These are phyloP conservation scores for Pyronema omphalodes DNA, from an alignment of 495 filamentous ascomycete genomes.

Conservation along the genomic window DNA sequence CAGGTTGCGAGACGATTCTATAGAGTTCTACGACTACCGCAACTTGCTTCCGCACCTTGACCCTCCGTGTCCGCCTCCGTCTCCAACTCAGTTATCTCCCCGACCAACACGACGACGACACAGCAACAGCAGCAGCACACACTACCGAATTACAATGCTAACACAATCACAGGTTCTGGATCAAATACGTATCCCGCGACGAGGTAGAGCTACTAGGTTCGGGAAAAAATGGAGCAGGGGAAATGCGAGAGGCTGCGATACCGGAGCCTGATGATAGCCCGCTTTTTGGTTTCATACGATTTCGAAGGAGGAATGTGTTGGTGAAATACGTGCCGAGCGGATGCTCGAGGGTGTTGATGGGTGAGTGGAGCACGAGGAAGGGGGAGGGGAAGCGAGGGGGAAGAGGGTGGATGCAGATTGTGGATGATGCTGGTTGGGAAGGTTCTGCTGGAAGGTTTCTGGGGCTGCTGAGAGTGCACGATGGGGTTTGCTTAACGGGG, in stretches of 20 bases:
- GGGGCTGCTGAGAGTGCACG: too few relatives aligned
- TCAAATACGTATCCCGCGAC: conserved; percentile 80
- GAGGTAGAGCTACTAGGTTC: conserved; percentile 61
- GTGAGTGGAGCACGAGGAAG: conserved; percentile 30
- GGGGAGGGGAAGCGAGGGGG: background rate
- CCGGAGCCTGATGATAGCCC: conserved; percentile 68
- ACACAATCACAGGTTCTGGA: conserved; percentile 53
- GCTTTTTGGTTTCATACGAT: conserved; percentile 79
- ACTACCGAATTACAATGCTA: conserved; percentile 10
- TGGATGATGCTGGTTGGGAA: too few relatives aligned
- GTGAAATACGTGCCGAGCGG: conserved; percentile 84
- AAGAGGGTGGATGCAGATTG: background rate
- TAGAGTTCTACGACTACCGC: too few relatives aligned
- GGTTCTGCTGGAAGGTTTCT: too few relatives aligned
- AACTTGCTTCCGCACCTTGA: background rate
- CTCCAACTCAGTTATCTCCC: conserved; percentile 1
- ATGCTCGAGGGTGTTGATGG: conserved; percentile 76
- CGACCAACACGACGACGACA: conserved; percentile 2
- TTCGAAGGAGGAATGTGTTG: conserved; percentile 74
- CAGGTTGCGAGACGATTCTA: too few relatives aligned
- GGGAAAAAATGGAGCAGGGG: conserved; percentile 69
- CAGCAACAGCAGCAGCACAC: conserved; percentile 7
- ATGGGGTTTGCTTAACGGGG: too few relatives aligned
- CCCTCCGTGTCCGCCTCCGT: conserved; percentile 3
- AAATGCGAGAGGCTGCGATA: conserved; percentile 59